phyloP scores from a whole-genome alignment of 1,284 basidiomycete species.

The Bjerkandera adusta region DNA sequence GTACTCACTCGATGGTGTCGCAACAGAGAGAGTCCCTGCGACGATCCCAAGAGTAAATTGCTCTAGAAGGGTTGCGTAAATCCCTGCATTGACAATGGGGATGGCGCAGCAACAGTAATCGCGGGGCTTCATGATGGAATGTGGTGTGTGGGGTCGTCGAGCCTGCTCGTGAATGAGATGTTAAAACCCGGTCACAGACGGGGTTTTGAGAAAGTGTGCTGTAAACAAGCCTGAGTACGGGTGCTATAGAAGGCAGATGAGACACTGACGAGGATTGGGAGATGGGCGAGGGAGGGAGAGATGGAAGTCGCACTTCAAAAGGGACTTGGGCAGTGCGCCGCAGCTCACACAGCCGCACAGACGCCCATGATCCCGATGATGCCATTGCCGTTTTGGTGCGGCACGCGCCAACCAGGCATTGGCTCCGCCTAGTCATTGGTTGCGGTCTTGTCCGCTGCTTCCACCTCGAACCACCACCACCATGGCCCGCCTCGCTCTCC shows the following conservation, averaged over 20 bases:
- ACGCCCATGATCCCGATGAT: not conserved
- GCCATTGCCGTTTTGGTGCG: not conserved
- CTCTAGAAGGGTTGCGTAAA: slow-evolving; percentile 77
- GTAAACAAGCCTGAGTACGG: not conserved
- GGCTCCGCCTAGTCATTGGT: slow-evolving; percentile 2
- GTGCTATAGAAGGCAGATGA: no score
- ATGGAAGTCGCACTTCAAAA: slow-evolving; percentile 6
- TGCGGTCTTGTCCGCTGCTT: slow-evolving; percentile 13
- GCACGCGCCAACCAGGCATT: not conserved
- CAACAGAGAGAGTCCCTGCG: slow-evolving; percentile 76
- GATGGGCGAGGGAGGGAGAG: slow-evolving; percentile 1
- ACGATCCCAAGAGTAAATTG: slow-evolving; percentile 70
- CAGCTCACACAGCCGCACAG: slow-evolving; percentile 6
- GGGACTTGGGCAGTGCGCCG: no score
- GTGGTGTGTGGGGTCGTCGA: slow-evolving; percentile 1
- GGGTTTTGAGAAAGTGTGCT: not conserved
- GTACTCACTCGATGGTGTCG: slow-evolving; percentile 73
- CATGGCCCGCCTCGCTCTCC: slow-evolving; percentile 43
- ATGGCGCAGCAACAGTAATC: slow-evolving; percentile 85
- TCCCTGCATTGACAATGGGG: slow-evolving; percentile 83
- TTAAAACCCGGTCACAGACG: slow-evolving; percentile 14
- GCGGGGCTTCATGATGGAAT: slow-evolving; percentile 51
- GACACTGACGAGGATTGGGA: no score
- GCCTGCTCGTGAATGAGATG: slow-evolving; percentile 2
- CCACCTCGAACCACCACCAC: slow-evolving; percentile 12